A percentile compares a stretch with the other conserved stretches of the same genome.
These are phyloP conservation scores for Candida arabinofermentans DNA, from an alignment of 805 yeast genomes.

Conservation along the genomic window DNA sequence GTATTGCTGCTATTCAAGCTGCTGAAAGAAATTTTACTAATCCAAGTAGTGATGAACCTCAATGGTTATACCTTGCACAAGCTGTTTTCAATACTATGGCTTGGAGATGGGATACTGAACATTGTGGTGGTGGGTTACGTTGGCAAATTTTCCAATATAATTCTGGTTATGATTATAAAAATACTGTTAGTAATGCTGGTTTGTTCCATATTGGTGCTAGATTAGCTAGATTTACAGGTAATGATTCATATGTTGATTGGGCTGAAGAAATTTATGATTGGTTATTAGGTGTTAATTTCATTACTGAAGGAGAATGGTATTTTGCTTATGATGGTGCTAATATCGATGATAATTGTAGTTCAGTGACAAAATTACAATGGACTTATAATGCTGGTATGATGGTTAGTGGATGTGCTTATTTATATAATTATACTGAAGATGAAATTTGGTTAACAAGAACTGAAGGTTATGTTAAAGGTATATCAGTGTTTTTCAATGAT, in stretches of 20 bases:
- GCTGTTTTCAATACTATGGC: conserved; percentile 92
- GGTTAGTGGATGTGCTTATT: conserved; percentile 74
- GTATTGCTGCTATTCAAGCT: conserved; percentile 85
- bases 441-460: conserved; percentile 65
- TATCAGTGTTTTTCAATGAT: conserved; percentile 51
- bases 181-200: conserved; percentile 87
- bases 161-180: conserved; percentile 89
- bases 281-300: conserved; percentile 53
- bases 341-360: conserved; percentile 56
- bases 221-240: conserved; percentile 76
- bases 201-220: conserved; percentile 85
- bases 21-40: conserved; percentile 83
- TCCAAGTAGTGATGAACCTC: conserved; percentile 56
- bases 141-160: conserved; percentile 98
- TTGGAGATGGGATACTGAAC: conserved; percentile 70
- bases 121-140: conserved; percentile 86
- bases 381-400: conserved; percentile 81
- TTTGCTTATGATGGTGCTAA: conserved; percentile 69
- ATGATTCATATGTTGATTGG: conserved; percentile 69
- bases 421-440: conserved; percentile 70
- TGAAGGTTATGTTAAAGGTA: conserved; percentile 48
- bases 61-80: conserved; percentile 82
- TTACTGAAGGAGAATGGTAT: conserved; percentile 41
- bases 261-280: conserved; percentile 77
- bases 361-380: conserved; percentile 65